Base-by-base conservation (phyloP, 495 filamentous ascomycete genomes). In the Hypoxylon cercidicola region DNA sequence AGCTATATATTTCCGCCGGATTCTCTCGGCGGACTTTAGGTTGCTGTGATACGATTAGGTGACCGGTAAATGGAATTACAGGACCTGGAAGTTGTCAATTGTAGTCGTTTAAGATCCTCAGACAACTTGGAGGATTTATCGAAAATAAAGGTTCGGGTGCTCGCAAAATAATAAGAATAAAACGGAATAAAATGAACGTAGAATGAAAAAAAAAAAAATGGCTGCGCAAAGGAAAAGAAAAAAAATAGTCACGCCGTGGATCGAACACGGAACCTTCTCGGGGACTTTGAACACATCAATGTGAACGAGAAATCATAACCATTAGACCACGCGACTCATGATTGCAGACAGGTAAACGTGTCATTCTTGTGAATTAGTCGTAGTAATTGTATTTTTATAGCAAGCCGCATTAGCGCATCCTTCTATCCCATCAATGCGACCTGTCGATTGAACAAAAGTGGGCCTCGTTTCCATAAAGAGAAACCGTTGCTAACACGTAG, bases 281-380 rank as follows among this genome's bases (percentile, higher is more conserved):
- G 78, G 78, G 9, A 55, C 57, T 60, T 72, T 69, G 52, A 63
- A 57, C 67, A 68, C 68, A 71, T 53, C 55, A 53, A 39, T 79
- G 77, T 79, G 77, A 79, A 79, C 76, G 77, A 77, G 76, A 79
- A 77, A 79, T 79, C 77, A 79, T 79, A 79, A 79, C 77, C 77
- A 77, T 77, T 79, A 79, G 76, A 79, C 71, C 77, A 78, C 70
- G 70, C 69, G 64, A 78, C 75, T 77, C 20, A 5, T 32, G 3
- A 10, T 32, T 11, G 8, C 30, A 10, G 30, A 11, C 8, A 1
- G 23, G 23, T 25, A 25, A 2, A 25, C 23, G n/a, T n/a, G n/a
- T n/a, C n/a, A n/a, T n/a, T n/a, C n/a, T n/a, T 30, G 5, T 16
- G 15, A 54, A n/a, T 55, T 47, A 46, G 43, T 4, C 18, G 21